Percentiles rank a stretch among this genome's conserved stretches.
Conservation (phyloP, 2,329 filamentous ascomycete genomes). For the Penicillium sp. region DNA sequence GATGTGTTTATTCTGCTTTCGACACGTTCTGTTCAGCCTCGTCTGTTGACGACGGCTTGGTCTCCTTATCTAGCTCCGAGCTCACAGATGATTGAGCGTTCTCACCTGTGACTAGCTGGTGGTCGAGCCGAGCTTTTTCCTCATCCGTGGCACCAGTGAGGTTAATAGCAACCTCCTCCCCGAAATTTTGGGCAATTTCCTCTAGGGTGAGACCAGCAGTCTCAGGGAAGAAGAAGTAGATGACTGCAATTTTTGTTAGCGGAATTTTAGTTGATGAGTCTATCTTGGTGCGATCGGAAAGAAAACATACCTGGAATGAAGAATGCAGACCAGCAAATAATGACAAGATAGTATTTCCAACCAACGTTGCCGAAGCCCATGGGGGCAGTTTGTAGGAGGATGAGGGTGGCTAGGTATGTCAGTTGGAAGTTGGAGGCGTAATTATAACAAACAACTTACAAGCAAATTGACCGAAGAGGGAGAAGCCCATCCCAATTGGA, state of each 20-base stretch:
- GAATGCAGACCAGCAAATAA: slow-evolving; percentile 47
- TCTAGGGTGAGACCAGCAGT: slow-evolving; percentile 47
- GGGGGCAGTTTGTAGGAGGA: slow-evolving; percentile 50
- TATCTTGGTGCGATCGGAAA: not conserved
- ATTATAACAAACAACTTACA: slow-evolving; percentile 19
- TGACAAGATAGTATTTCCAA: slow-evolving; percentile 54
- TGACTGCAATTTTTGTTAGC: slow-evolving; percentile 28
- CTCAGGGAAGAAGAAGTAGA: slow-evolving; percentile 49
- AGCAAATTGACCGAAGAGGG: slow-evolving; percentile 52
- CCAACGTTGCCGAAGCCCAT: slow-evolving; percentile 47
- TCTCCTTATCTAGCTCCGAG: not conserved
- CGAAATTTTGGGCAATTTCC: slow-evolving; percentile 50
- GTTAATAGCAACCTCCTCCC: slow-evolving; percentile 52
- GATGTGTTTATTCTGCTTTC: not conserved
- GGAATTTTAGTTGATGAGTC: not conserved
- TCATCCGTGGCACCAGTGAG: slow-evolving; percentile 47
- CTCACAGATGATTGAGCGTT: not conserved
- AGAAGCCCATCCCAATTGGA: slow-evolving; percentile 54
- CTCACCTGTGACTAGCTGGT: slow-evolving; percentile 5
- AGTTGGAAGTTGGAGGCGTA: not conserved
- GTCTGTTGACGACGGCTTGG: not conserved
- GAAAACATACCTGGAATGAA: slow-evolving; percentile 40
- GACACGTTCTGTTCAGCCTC: not conserved
- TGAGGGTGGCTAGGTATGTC: slow-evolving; percentile 42
- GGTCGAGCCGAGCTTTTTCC: slow-evolving; percentile 31